Evolutionary conservation across 139 green algal species (phyloP), one percentile per base, ranked within the genome.

Genomic region (Diplosphaera chodatii): DNA sequence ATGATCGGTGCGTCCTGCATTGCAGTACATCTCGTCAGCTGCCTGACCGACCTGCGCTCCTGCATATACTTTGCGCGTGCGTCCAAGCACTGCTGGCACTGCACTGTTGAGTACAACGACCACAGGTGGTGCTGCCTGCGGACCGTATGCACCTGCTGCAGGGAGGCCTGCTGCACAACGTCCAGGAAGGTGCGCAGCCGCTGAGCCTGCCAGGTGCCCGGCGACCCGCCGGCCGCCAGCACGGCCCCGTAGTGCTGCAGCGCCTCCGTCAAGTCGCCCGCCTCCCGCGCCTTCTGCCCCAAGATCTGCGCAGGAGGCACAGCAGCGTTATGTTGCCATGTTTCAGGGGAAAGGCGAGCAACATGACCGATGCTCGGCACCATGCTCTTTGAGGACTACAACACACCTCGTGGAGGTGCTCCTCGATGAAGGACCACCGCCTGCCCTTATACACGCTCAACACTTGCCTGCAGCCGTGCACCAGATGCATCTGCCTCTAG

Each of bases 391-490:
- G n/a, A n/a, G n/a, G n/a, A n/a, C n/a, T n/a, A n/a, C n/a, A n/a
- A 48, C 37, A 10, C 29, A 88, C 77, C 40, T 96, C 91, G 63
- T 92, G 77, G 30, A 97, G 78, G 82, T 97, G 93, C 87, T 97
- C 92, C 72, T 89, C 82, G 21, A 97, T 93, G 70, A 87, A 80
- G 20, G 63, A 70, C 93, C 93, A 97, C 1, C 64, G 40, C 62
- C 72, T 71, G 22, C 85, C 84, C 8, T 59, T 10, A 72, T 97
- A 97, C 32, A 93, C 74, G 1, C 68, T 71, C 64, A 91, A 62
- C 40, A 93, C 91, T 70, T 90, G 83, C 67, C 76, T 84, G 70
- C n/a, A n/a, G n/a, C n/a, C n/a, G n/a, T n/a, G n/a, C n/a, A n/a
- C n/a, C n/a, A n/a, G n/a, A n/a, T n/a, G n/a, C n/a, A n/a, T n/a